Evolutionary conservation across 2,329 filamentous ascomycete species (phyloP), one percentile per base, ranked within the genome.

Genomic region (Fusarium nisikadoi): DNA sequence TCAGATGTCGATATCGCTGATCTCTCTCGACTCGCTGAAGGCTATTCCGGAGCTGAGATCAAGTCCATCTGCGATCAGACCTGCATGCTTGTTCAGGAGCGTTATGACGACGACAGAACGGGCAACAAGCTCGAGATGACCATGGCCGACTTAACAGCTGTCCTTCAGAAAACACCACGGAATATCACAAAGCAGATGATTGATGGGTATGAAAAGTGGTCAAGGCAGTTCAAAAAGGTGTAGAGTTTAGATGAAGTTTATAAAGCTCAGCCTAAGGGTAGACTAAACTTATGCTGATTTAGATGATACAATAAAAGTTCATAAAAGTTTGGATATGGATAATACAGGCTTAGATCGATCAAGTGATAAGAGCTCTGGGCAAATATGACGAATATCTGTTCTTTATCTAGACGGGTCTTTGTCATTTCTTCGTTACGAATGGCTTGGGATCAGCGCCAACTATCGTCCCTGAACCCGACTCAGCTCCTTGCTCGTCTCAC

Each of bases 11-110:
- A 94, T 76, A 80, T 94, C 13, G 82, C 86, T 2, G 83, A 85
- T 53, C 82, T 97, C 35, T 93, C 93, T 9, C 77, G 79, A 20
- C 80, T 84, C 50, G 92, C 92, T 0, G 91, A 94, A 12, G 94
- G 94, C 0, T 94, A 93, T 80, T 96, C 94, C 4, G 95, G 95
- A 5, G 94, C 95, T 1, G 95, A 98, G 81, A 89, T 98, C 66
- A 83, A 85, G 63, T 84, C 84, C 8, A 85, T 89, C 7, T 88
- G 87, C 73, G 81, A 83, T 38, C 79, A 80, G 57, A 85, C 84
- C 0, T 84, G 83, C 8, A 78, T 83, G 56, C 81, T 83, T 9
- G 86, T 85, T 17, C 79, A 83, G 60, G 83, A 83, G 8, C 75
- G 79, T 11, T 77, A 73, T 41, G 77, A 81, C 6, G 79, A 81